Evolutionary conservation across 2,329 filamentous ascomycete genomes (phyloP), one percentile per base, ranked within the genome.

Genomic region (Fusarium subglutinans): DNA sequence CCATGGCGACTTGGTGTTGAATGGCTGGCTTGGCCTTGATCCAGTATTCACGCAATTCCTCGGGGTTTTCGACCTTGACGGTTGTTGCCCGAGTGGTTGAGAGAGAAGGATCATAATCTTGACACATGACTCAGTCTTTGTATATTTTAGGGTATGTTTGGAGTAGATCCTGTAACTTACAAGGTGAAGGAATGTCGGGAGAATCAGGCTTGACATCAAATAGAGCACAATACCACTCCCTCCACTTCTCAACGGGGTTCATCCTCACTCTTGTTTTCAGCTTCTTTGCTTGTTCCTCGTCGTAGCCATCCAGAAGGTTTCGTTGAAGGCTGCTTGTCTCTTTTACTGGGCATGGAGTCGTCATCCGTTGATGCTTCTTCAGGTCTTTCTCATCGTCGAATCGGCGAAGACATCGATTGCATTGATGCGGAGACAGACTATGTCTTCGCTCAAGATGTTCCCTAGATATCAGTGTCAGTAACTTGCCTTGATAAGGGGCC

Each of bases 401-500:
- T 8, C 65, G 66, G 5, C 44, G 15, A 18, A 63, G 68, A 30
- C 77, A 79, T 48, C 77, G 70, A 28, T 63, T 56, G 33, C 77
- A 79, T 20, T 78, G 74, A 43, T 66, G 57, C 6, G 69, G 33
- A 13, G 77, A 65, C 6, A 78, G 60, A 22, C 72, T 70, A 24
- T 79, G 77, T 5, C 17, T 66, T 3, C 77, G 75, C 14, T 70
- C 73, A 9, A 79, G 69, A 30, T 79, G 77, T 35, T 79, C 77
- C 75, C 77, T 79, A 24, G 13, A 37, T 53, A 18, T 11, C 37
- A 17, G 12, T 14, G 20, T 73, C 13, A 71, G 33, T 8, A 45
- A 15, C 3, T 6, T 26, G 13, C 15, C 30, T 53, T 4, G n/a
- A 4, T 20, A 15, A 53, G 30, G 17, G 10, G 18, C 22, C 5